A percentile compares a stretch with the other conserved stretches of the same genome.
These are phyloP conservation scores for Vachellia collinsii DNA, from an alignment of 306 rosid genomes.

Conservation along the genomic window DNA sequence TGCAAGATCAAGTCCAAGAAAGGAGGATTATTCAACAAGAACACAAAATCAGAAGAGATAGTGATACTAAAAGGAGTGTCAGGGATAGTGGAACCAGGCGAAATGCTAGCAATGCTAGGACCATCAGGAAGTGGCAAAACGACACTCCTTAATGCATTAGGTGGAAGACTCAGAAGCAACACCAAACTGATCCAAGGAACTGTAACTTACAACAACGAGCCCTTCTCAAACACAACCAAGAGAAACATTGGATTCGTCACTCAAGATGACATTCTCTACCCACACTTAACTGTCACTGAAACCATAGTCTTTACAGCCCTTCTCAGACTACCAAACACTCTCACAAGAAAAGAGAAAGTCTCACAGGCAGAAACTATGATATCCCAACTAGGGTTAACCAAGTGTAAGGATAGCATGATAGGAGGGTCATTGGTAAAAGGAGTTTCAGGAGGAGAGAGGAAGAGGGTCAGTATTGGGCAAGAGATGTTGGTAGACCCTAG, in stretches of 20 bases:
- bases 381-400: conserved; percentile 59
- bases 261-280: conserved; percentile 73
- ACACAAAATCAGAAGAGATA: conserved; percentile 42
- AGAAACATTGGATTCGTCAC: conserved; percentile 73
- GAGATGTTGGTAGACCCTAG: conserved; percentile 78
- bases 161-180: conserved; percentile 60
- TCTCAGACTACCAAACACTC: conserved; percentile 58
- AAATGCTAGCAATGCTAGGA: conserved; percentile 81
- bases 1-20: conserved; percentile 53
- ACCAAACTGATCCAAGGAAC: conserved; percentile 37
- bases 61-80: conserved; percentile 57
- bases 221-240: conserved; percentile 59
- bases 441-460: conserved; percentile 82
- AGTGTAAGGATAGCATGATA: conserved; percentile 60
- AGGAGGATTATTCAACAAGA: conserved; percentile 35
- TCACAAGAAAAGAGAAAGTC: conserved; percentile 49
- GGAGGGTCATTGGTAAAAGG: conserved; percentile 57
- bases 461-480: conserved; percentile 85
- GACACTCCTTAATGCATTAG: conserved; percentile 69
- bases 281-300: conserved; percentile 67
- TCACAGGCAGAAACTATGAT: conserved; percentile 51
- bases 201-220: conserved; percentile 48
- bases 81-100: conserved; percentile 72
- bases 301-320: conserved; percentile 78
- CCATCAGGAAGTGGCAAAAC: conserved; percentile 95